These are phyloP conservation scores for Axilococcus clingmanii DNA, from an alignment of 139 green algal genomes.

Conservation along the genomic window DNA sequence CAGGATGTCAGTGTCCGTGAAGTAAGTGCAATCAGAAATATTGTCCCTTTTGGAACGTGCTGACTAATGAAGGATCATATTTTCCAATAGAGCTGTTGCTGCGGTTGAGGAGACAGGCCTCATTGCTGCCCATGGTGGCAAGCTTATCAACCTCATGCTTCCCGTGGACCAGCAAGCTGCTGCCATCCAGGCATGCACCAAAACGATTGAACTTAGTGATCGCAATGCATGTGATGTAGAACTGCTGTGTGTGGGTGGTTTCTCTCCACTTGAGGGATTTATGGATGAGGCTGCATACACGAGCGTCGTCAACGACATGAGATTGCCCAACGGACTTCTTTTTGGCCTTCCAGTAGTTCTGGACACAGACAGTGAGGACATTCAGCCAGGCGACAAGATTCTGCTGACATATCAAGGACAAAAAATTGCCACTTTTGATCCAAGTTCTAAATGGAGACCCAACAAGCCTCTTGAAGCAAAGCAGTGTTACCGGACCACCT, in stretches of 20 bases:
- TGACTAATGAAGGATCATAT: neutral
- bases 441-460: constrained; percentile 73
- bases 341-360: constrained; percentile 87
- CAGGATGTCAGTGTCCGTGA: too few species aligned
- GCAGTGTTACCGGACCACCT: constrained; percentile 75
- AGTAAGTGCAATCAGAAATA: too few species aligned
- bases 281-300: constrained; percentile 73
- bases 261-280: constrained; percentile 83
- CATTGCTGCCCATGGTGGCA: constrained; percentile 63
- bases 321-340: constrained; percentile 52
- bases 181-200: constrained; percentile 49
- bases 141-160: constrained; percentile 68
- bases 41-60: too few species aligned
- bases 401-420: constrained; percentile 78
- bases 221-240: constrained; percentile 89
- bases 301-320: constrained; percentile 62
- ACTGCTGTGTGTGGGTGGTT: constrained; percentile 74
- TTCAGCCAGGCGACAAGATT: constrained; percentile 62
- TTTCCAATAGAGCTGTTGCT: constrained; percentile 12
- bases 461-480: constrained; percentile 66
- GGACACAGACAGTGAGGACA: constrained; percentile 62
- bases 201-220: constrained; percentile 71
- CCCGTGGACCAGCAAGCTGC: constrained; percentile 25
- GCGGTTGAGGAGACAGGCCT: constrained; percentile 29
- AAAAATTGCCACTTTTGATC: constrained; percentile 63